Evolutionary conservation across 805 yeast species (phyloP).

Genomic region (Yamadazyma phyllophila): DNA sequence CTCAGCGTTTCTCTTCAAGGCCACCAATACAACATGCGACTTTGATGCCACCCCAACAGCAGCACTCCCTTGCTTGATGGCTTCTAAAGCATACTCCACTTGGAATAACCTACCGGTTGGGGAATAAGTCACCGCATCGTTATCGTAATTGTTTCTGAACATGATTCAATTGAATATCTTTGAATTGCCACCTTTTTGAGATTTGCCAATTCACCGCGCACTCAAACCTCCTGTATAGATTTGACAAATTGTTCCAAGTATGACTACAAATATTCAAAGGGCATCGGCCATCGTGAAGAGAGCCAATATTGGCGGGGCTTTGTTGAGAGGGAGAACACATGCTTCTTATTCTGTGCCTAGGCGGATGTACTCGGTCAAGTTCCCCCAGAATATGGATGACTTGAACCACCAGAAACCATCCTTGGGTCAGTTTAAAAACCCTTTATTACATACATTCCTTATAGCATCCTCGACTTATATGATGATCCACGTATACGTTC

Average conservation of each 20-base stretch:
- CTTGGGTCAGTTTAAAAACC: slow-evolving; percentile 35
- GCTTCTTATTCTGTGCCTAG: too few species aligned
- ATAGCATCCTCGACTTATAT: slow-evolving; percentile 40
- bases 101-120: slow-evolving; percentile 93
- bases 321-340: too few species aligned
- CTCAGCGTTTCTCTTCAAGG: slow-evolving; percentile 93
- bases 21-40: slow-evolving; percentile 87
- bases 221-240: neutral
- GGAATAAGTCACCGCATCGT: slow-evolving; percentile 96
- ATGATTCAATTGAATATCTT: slow-evolving; percentile 12
- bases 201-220: neutral
- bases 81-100: slow-evolving; percentile 86
- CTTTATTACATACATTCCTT: slow-evolving; percentile 37
- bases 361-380: slow-evolving; percentile 5
- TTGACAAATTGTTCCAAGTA: too few species aligned
- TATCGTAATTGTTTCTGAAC: slow-evolving; percentile 98
- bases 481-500: slow-evolving; percentile 33
- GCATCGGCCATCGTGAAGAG: too few species aligned
- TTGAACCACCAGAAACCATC: slow-evolving; percentile 22
- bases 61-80: slow-evolving; percentile 97
- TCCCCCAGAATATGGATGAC: slow-evolving; percentile 1
- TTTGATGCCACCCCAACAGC: slow-evolving; percentile 91
- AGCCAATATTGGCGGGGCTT: too few species aligned
- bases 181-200: slow-evolving; percentile 5
- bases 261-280: too few species aligned